A percentile compares a stretch with the other conserved stretches of the same genome.
These are phyloP conservation scores for Blastobotrys illinoisensis DNA, from an alignment of 1,139 yeast species.

Conservation along the genomic window DNA sequence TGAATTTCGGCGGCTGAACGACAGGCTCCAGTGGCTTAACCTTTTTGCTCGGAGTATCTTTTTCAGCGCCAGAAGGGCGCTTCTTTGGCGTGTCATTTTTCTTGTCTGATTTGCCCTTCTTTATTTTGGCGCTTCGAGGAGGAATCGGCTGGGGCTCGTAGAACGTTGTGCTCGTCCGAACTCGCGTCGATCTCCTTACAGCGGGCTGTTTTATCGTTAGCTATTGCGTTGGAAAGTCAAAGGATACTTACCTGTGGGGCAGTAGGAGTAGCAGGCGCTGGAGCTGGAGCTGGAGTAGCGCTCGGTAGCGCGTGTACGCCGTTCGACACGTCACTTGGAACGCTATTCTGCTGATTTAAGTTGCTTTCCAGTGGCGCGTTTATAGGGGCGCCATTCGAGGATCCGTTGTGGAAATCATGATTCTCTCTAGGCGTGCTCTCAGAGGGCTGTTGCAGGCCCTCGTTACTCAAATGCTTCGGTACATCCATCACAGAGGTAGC, in stretches of 20 bases:
- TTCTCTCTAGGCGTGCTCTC: not conserved
- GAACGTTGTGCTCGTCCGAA: constrained; percentile 20
- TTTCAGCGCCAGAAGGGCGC: not conserved
- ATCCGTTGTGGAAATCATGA: not conserved
- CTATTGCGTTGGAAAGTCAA: not conserved
- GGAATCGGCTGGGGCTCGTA: constrained; percentile 20
- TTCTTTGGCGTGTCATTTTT: constrained; percentile 2
- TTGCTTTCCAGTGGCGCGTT: not conserved
- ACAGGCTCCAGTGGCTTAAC: constrained; percentile 6
- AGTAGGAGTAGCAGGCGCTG: not conserved
- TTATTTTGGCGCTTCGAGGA: constrained; percentile 1
- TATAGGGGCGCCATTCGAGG: not conserved
- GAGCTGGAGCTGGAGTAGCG: not conserved
- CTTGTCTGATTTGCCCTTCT: constrained; percentile 11
- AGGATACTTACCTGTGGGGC: not conserved
- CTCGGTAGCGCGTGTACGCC: not conserved
- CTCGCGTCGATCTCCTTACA: constrained; percentile 19
- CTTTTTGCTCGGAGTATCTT: constrained; percentile 1
- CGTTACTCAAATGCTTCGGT: not conserved
- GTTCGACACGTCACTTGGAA: not conserved
- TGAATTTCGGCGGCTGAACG: constrained; percentile 25
- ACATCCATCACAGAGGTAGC: not conserved
- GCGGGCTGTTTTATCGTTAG: not conserved
- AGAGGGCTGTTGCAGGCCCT: not conserved
- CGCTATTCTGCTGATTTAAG: not conserved